Percentiles rank a stretch among this genome's conserved stretches.
phyloP scores from a whole-genome alignment of 192 early-diverging fungal genomes.

The Backusella tuberculispora region DNA sequence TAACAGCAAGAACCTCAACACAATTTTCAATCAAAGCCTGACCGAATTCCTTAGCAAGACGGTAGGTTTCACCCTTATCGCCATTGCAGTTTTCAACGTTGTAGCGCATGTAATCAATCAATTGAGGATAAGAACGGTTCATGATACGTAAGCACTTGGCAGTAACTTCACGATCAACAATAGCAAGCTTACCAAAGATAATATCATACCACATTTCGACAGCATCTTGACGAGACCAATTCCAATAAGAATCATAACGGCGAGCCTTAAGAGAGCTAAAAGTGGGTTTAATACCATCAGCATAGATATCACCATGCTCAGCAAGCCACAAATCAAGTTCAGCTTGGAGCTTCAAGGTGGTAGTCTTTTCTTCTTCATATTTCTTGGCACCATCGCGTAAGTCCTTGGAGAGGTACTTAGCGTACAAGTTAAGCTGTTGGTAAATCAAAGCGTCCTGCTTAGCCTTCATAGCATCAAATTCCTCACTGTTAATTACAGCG shows the following conservation, averaged over 20 bases:
- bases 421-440: slow-evolving; percentile 78
- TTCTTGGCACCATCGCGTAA: slow-evolving; percentile 68
- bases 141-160: slow-evolving; percentile 90
- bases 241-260: slow-evolving; percentile 95
- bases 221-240: slow-evolving; percentile 93
- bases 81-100: slow-evolving; percentile 78
- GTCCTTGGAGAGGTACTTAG: slow-evolving; percentile 82
- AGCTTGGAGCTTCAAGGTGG: slow-evolving; percentile 69
- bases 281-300: slow-evolving; percentile 84
- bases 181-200: slow-evolving; percentile 84
- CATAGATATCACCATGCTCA: slow-evolving; percentile 92
- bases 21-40: slow-evolving; percentile 89
- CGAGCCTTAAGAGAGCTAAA: slow-evolving; percentile 89
- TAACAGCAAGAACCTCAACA: slow-evolving; percentile 72
- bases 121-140: slow-evolving; percentile 82
- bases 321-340: slow-evolving; percentile 89
- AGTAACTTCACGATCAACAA: slow-evolving; percentile 91
- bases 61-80: slow-evolving; percentile 83
- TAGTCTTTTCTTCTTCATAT: slow-evolving; percentile 69
- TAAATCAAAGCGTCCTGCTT: slow-evolving; percentile 71
- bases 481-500: slow-evolving; percentile 84
- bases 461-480: slow-evolving; percentile 78
- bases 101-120: slow-evolving; percentile 89
- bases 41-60: slow-evolving; percentile 78
- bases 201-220: slow-evolving; percentile 89